Percentiles rank a stretch among this genome's conserved stretches.
Conservation (phyloP, 163 green algal species). For the Scenedesmus sp. region DNA sequence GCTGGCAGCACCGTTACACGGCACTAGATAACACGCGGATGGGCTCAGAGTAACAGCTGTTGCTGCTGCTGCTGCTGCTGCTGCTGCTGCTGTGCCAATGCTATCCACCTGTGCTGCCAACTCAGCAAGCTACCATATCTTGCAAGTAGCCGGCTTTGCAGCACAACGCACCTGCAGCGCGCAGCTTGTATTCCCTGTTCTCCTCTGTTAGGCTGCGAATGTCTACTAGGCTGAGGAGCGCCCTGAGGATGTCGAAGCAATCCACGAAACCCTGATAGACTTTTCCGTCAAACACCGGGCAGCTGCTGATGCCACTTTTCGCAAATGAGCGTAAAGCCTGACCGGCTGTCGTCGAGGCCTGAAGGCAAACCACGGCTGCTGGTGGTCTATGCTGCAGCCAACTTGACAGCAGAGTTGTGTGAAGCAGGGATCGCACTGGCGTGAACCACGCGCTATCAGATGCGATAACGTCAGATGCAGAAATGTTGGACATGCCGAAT, state of each 20-base stretch:
- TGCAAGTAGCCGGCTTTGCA: not conserved
- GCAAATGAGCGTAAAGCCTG: conserved; percentile 53
- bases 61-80: too few species aligned
- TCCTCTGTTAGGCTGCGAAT: conserved; percentile 47
- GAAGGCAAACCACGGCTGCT: conserved; percentile 49
- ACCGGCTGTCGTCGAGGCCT: conserved; percentile 20
- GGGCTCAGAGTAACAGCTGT: not conserved
- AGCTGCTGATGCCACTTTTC: conserved; percentile 31
- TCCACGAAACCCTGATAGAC: conserved; percentile 57
- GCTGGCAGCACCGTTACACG: not conserved
- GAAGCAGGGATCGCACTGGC: conserved; percentile 49
- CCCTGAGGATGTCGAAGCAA: conserved; percentile 49
- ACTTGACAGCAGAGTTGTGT: not conserved
- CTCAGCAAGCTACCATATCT: not conserved
- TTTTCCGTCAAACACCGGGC: conserved; percentile 50
- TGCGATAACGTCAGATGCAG: not conserved
- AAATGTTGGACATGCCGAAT: not conserved
- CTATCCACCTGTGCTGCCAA: not conserved
- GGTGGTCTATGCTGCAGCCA: conserved; percentile 47
- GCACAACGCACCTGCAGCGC: conserved; percentile 25
- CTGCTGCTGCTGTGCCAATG: not conserved
- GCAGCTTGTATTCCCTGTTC: conserved; percentile 47
- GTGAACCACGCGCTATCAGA: conserved; percentile 36
- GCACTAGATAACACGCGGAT: too few species aligned
- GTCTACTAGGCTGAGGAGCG: conserved; percentile 51